Base-by-base conservation (phyloP, 192 early-diverging fungal species). In the Coemansia erecta region DNA sequence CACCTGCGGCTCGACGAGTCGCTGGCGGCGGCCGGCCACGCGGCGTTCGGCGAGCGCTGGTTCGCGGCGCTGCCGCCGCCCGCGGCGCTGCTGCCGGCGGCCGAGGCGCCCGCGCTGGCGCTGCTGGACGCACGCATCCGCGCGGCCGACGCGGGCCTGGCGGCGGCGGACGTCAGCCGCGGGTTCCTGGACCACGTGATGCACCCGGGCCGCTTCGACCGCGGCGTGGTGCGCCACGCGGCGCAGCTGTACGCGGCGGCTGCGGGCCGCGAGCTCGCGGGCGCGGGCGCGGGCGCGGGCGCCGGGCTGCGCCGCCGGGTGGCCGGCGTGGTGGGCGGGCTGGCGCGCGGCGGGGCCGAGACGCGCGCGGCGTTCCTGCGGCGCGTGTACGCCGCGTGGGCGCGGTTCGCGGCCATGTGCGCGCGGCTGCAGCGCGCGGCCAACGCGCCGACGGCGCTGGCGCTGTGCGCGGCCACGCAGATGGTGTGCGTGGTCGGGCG, bases 361-460 rank as follows among this genome's bases (percentile, higher is more conserved):
- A 2, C 33, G n/a, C 33, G 52, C 33, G 1, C 33, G 7, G 33
- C 18, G 33, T 18, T 35, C 9, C 35, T 54, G 28, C 52, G 52
- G 17, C 33, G n/a, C 31, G 28, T 73, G 42, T 77, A 66, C 31
- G 74, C 71, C 57, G 74, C 77, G 64, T 82, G 80, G 80, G 74
- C 71, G 80, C 80, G 80, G 42, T 77, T 70, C 39, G 54, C 71
- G 13, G 68, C 74, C 33, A 62, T 78, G 3, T 82, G 80, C 37
- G 50, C 64, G 21, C 80, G 71, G 3, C 45, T 77, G 47, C 80
- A 82, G 56, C 71, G 66, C 31, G 35, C 23, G 11, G 31, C 61
- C 17, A 70, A 78, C 19, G 19, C 61, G n/a, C 74, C 80, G 11
- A 35, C 44, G 26, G 31, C 70, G 23, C 68, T 82, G 10, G 47